Base-by-base conservation (phyloP, 768 basidiomycete genomes). In the Psilocybe tampanensis region DNA sequence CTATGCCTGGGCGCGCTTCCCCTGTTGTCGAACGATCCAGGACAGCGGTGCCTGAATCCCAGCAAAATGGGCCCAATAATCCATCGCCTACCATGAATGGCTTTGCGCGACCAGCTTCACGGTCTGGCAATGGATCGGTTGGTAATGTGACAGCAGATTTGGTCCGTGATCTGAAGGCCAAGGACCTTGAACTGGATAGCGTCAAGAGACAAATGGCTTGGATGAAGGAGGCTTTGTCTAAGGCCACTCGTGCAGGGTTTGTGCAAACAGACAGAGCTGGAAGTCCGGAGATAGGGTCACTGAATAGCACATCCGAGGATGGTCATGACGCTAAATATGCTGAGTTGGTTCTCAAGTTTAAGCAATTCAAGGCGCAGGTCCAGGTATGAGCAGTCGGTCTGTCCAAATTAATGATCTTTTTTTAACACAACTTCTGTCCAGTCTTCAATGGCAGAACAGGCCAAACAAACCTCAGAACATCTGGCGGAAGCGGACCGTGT, bases 351-450 rank as follows among this genome's bases (percentile, higher is more conserved):
- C 74, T 97, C 54, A 84, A 81, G 66, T 84, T 98, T 66, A 98
- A 96, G 76, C 88, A 93, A 67, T 90, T 94, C 70, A 86, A 87
- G 70, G 90, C 92, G 11, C 85, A 86, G 60, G 80, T 95, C 50
- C 92, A 95, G 86, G 95, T 94, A 59, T 61, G 84, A 73, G 8
- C 41, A 47, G n/a, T 52, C 32, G 47, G 5, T 21, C 51, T 53
- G 19, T 9, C 9, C 8, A 43, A 3, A 44, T 32, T 29, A 39
- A 19, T 54, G 19, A 12, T 41, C 44, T 26, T 56, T 21, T 62
- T 39, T 36, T 43, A 49, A 54, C 39, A 8, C 56, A 12, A 34
- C 44, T n/a, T 59, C 51, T 44, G 12, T 57, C 8, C 66, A 94
- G 92, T 83, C 84, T n/a, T 77, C 81, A 33, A 77, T 95, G 66